A percentile compares a stretch with the other conserved stretches of the same genome.
These are phyloP conservation scores for Candida loeiensis DNA, from an alignment of 805 yeast species.

Conservation along the genomic window DNA sequence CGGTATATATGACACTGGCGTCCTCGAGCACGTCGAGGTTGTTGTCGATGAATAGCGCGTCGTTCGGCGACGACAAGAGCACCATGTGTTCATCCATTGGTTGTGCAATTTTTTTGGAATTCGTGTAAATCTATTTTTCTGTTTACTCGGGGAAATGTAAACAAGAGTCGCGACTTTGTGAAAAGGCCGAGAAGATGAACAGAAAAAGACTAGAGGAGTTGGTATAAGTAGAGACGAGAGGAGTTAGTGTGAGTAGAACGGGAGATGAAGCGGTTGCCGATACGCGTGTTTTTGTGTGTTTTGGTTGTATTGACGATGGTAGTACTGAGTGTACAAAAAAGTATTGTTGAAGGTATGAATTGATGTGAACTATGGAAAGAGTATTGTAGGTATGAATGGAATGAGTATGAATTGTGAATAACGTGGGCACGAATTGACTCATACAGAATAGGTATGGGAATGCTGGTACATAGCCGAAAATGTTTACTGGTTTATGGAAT, in stretches of 20 bases:
- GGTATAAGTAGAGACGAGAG: background rate
- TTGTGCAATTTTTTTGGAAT: background rate
- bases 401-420: no score
- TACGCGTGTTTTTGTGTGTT: background rate
- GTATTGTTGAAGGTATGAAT: no score
- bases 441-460: no score
- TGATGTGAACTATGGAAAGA: no score
- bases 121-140: background rate
- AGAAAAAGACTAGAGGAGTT: background rate
- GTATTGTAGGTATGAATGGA: no score
- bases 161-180: constrained; percentile 3
- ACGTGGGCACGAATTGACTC: no score
- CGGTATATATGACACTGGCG: background rate
- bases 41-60: constrained; percentile 8
- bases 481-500: no score
- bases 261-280: background rate
- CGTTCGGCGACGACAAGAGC: constrained; percentile 9
- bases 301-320: background rate
- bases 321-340: no score
- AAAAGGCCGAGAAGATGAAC: background rate
- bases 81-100: constrained; percentile 6
- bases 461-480: no score
- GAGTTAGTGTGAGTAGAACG: background rate
- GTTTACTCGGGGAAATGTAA: constrained; percentile 1
- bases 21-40: constrained; percentile 7